Evolutionary conservation across 2,329 filamentous ascomycete species (phyloP).

Genomic region (Pseudohalonectria lignicola): DNA sequence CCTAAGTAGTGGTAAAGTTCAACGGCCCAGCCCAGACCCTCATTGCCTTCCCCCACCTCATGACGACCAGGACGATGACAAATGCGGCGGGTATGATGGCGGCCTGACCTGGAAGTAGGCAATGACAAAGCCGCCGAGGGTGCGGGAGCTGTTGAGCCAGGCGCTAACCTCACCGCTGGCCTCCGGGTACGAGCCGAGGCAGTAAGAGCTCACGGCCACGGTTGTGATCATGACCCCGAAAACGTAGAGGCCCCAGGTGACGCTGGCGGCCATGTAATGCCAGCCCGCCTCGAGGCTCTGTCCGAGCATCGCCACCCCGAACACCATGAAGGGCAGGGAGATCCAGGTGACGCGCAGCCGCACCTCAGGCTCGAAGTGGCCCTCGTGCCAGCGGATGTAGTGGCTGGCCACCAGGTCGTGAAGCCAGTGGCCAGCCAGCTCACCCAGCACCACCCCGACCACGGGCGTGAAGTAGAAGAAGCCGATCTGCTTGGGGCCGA

Average conservation of each 20-base stretch:
- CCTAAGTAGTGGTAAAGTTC: slow-evolving; percentile 17
- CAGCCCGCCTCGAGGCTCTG: slow-evolving; percentile 35
- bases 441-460: slow-evolving; percentile 40
- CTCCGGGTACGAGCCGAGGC: slow-evolving; percentile 43
- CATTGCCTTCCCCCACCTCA: slow-evolving; percentile 18
- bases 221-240: slow-evolving; percentile 45
- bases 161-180: slow-evolving; percentile 41
- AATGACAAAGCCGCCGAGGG: slow-evolving; percentile 37
- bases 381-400: slow-evolving; percentile 32
- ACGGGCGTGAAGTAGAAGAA: slow-evolving; percentile 49
- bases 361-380: slow-evolving; percentile 45
- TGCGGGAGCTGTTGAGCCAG: slow-evolving; percentile 38
- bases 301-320: slow-evolving; percentile 39
- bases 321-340: slow-evolving; percentile 33
- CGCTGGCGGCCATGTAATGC: slow-evolving; percentile 38
- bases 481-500: slow-evolving; percentile 37
- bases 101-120: slow-evolving; percentile 38
- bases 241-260: slow-evolving; percentile 41
- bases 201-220: slow-evolving; percentile 38
- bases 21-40: slow-evolving; percentile 19
- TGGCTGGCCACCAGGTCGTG: slow-evolving; percentile 36
- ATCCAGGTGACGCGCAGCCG: slow-evolving; percentile 37
- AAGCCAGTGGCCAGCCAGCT: slow-evolving; percentile 42
- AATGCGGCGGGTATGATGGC: slow-evolving; percentile 21
- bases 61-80: slow-evolving; percentile 13